Base-by-base conservation (phyloP, 495 filamentous ascomycete species). In the Corynascus novoguineensis region DNA sequence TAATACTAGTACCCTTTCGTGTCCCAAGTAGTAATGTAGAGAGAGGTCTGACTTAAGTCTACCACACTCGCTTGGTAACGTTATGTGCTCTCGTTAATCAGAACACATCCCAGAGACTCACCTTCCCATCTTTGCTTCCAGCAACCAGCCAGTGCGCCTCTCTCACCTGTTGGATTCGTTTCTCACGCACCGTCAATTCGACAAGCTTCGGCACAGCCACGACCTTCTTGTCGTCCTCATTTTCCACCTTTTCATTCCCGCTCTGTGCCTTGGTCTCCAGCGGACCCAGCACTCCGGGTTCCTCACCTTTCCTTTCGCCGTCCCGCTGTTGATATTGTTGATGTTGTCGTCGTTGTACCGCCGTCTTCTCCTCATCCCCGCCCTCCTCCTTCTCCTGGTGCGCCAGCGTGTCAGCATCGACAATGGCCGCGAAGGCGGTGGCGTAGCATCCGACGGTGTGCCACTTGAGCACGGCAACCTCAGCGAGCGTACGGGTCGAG, bases 31-130 rank as follows among this genome's bases (percentile, higher is more conserved):
- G 31, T 11, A 32, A 32, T 11, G 5, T 32, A 11, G 31, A 5
- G 11, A 32, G 11, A 32, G 31, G 11, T 5, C 5, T 11, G 31
- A 32, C 31, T 11, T 5, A 32, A 14, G 37, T 15, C 10, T 1
- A 15, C 15, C 2, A 19, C n/a, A 19, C 37, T 17, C 4, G 6
- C 3, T 5, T 17, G 11, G 15, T 17, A 12, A 17, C 37, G 37
- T 17, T 40, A 5, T 2, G 1, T 21, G 19, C 1, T 6, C 19
- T 7, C 6, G 3, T 14, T 19, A 10, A 4, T n/a, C 63, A 71
- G 15, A 96, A 77, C 87, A 98, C 59, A 95, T 88, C 90, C 93
- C 93, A 98, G 71, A 98, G 76, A 65, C 88, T 92, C 54, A 97
- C 86, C 65, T 93, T 97, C 28, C 92, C 95, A 73, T 98, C 93